phyloP scores from a whole-genome alignment of 345 rosid species.

The Carallia pectinifolia region DNA sequence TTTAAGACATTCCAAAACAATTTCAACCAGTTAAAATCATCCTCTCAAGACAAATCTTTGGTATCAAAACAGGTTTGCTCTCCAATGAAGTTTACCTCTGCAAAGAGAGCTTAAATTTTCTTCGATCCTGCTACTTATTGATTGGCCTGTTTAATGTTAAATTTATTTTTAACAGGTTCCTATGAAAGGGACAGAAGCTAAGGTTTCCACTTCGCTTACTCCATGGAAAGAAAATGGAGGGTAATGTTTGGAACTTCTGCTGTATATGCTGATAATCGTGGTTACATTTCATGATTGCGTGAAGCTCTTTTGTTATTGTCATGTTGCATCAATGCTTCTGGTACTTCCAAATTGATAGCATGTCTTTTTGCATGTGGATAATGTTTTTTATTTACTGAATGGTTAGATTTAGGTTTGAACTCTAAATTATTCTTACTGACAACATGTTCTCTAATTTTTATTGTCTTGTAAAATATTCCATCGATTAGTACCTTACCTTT shows the following conservation, averaged over 20 bases:
- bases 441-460: background rate
- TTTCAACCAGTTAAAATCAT: slow-evolving; percentile 42
- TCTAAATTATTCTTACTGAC: background rate
- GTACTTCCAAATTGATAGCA: background rate
- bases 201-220: slow-evolving; percentile 35
- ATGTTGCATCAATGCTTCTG: slow-evolving; percentile 2
- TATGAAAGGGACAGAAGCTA: slow-evolving; percentile 36
- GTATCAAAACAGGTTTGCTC: slow-evolving; percentile 52
- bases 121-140: background rate
- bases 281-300: background rate
- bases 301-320: background rate
- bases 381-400: background rate
- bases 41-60: slow-evolving; percentile 40
- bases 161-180: slow-evolving; percentile 37
- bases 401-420: background rate
- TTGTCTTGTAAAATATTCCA: background rate
- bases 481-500: background rate
- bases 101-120: slow-evolving; percentile 9
- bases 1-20: slow-evolving; percentile 74
- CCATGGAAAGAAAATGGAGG: slow-evolving; percentile 55
- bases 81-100: background rate
- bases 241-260: slow-evolving; percentile 40
- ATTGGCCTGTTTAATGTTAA: slow-evolving; percentile 1
- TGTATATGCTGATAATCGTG: slow-evolving; percentile 16
- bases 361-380: slow-evolving; percentile 12